Base-by-base conservation (phyloP, 257 asterid species). In the Solanum habrochaites region DNA sequence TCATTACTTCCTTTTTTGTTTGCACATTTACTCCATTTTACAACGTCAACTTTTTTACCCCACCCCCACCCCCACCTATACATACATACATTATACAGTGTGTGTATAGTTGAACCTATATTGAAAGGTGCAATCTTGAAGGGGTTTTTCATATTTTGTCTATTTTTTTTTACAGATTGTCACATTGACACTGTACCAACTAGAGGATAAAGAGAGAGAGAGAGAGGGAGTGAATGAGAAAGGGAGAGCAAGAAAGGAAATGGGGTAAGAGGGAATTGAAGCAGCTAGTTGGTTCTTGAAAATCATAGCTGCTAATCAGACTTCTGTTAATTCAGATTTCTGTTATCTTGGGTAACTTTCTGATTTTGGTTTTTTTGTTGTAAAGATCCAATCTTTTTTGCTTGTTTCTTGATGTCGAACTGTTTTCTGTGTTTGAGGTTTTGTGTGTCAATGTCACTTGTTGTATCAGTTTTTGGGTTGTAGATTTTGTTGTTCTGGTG, bases 241-340 rank as follows among this genome's bases (percentile, higher is more conserved):
- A 62, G 77, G 83, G 71, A 14, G 67, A 87, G 64, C 71, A 47
- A 80, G 87, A 85, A 86, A 70, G 56, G 88, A 85, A 85, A 93
- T 93, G 95, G 95, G 91, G 91, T 92, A 87, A 91, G 84, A 87
- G 87, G 87, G 83, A 88, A 85, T 45, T 45, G 84, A 52, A 83
- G 95, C 95, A 91, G 98, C 94, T 93, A 60, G 88, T 86, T 90
- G 90, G 58, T 91, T 91, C 86, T 91, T 83, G 86, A 85, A 84
- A 89, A 87, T 92, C 93, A 84, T 92, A 89, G 96, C 96, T 93
- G 95, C 96, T 93, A 90, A 89, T 88, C 89, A 89, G 92, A 90
- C 90, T 83, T 89, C 88, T 88, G 91, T 45, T 64, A 86, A 52
- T 32, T 56, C 35, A 40, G 31, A 42, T 80, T 74, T 87, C 11